Conservation (phyloP, 1,139 yeast species). For the Scheffersomyces lignicola region DNA sequence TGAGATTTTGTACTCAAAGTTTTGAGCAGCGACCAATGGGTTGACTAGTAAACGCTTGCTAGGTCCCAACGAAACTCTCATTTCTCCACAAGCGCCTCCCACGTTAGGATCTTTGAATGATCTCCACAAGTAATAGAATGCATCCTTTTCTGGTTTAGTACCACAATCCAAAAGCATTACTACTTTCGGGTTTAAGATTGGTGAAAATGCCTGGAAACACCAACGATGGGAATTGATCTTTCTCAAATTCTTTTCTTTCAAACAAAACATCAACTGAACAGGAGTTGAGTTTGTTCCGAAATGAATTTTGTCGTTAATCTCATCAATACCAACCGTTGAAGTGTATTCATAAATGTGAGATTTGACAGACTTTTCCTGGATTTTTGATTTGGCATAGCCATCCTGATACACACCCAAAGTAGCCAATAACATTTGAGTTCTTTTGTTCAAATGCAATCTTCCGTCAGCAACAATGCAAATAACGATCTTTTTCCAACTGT, state of each 20-base stretch:
- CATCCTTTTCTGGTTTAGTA: conserved; percentile 69
- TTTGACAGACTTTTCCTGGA: conserved; percentile 66
- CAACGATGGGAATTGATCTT: conserved; percentile 84
- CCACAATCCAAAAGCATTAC: conserved; percentile 79
- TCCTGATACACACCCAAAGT: conserved; percentile 80
- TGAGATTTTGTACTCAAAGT: conserved; percentile 81
- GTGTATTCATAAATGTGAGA: conserved; percentile 82
- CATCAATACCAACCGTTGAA: conserved; percentile 71
- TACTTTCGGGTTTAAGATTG: conserved; percentile 66
- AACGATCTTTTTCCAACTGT: conserved; percentile 78
- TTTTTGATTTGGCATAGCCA: conserved; percentile 77
- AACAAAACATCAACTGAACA: conserved; percentile 71
- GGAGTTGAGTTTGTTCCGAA: conserved; percentile 65
- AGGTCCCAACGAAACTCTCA: conserved; percentile 66
- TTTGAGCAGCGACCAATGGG: conserved; percentile 82
- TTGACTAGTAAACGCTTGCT: conserved; percentile 55
- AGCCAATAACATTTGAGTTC: conserved; percentile 64
- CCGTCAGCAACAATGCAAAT: conserved; percentile 80
- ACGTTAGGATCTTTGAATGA: conserved; percentile 70
- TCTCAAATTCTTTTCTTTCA: conserved; percentile 72
- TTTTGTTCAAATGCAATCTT: conserved; percentile 62
- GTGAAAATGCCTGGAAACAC: conserved; percentile 81
- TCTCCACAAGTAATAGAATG: conserved; percentile 78
- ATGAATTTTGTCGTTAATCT: conserved; percentile 53
- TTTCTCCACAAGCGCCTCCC: conserved; percentile 92